Evolutionary conservation across 108 stramenopile genomes (phyloP).

Genomic region (Discostella pseudostelligera): DNA sequence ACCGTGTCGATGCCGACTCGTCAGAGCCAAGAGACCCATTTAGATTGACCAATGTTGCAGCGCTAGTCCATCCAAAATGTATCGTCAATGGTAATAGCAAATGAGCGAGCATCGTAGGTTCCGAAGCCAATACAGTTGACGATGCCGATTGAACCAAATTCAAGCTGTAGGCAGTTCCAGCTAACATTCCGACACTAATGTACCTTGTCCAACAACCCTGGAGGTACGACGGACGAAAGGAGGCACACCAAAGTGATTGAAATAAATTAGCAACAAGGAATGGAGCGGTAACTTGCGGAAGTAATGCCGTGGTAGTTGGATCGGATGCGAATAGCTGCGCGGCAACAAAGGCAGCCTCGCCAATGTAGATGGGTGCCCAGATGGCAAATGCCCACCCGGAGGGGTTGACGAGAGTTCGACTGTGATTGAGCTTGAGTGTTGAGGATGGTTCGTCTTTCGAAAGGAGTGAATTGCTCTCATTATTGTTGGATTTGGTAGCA

Average conservation of each 20-base stretch:
- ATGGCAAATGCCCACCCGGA: conserved; percentile 78
- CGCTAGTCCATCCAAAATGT: conserved; percentile 79
- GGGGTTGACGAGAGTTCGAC: conserved; percentile 60
- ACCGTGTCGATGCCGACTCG: conserved; percentile 14
- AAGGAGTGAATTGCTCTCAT: conserved; percentile 3
- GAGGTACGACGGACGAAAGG: conserved; percentile 61
- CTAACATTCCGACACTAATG: conserved; percentile 51
- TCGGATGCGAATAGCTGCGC: conserved; percentile 43
- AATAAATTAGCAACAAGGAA: conserved; percentile 62
- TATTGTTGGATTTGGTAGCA: conserved; percentile 5
- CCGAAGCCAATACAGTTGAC: conserved; percentile 17
- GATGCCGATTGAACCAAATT: conserved; percentile 50
- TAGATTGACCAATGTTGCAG: conserved; percentile 72
- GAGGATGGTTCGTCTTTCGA: conserved; percentile 5
- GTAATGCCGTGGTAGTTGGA: conserved; percentile 12
- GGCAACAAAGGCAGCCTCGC: conserved; percentile 55
- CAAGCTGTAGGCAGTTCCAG: conserved; percentile 58
- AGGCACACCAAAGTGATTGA: conserved; percentile 71
- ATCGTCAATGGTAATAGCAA: conserved; percentile 51
- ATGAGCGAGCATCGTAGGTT: conserved; percentile 12
- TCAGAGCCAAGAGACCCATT: conserved; percentile 59
- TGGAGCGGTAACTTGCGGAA: conserved; percentile 51
- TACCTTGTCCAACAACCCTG: conserved; percentile 54
- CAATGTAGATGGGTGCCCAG: conserved; percentile 78
- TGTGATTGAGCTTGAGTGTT: conserved; percentile 15